phyloP scores from a whole-genome alignment of 306 rosid genomes.

The Rubus parviflorus region DNA sequence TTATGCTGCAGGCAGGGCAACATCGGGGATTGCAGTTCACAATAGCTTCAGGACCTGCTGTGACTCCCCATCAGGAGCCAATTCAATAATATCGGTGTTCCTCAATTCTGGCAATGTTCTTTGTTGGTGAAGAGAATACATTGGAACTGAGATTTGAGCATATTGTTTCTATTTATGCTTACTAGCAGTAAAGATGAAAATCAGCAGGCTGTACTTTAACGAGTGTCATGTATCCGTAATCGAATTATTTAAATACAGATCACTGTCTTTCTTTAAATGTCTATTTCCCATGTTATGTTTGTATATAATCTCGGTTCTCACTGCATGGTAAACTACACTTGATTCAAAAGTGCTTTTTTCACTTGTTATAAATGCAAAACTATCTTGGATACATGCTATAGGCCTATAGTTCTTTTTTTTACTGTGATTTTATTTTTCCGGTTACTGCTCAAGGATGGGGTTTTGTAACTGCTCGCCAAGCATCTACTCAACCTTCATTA shows the following conservation, averaged over 20 bases:
- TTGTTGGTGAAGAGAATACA: slow-evolving; percentile 6
- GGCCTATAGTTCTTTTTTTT: neutral
- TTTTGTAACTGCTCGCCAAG: neutral
- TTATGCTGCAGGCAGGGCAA: slow-evolving; percentile 48
- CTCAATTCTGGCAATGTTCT: slow-evolving; percentile 6
- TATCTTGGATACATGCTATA: slow-evolving; percentile 2
- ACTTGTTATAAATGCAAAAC: slow-evolving; percentile 22
- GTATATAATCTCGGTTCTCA: slow-evolving; percentile 25
- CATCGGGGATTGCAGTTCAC: slow-evolving; percentile 41
- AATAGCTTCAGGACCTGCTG: slow-evolving; percentile 41
- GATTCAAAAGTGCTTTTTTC: neutral
- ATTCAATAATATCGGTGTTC: slow-evolving; percentile 25
- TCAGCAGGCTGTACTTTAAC: slow-evolving; percentile 22
- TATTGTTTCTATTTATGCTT: slow-evolving; percentile 14
- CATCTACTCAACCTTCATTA: neutral
- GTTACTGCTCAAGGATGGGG: neutral
- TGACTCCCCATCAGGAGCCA: slow-evolving; percentile 36
- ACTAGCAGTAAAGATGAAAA: slow-evolving; percentile 18
- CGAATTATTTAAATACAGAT: neutral
- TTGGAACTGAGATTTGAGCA: slow-evolving; percentile 19
- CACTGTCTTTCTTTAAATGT: neutral
- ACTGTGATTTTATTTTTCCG: neutral
- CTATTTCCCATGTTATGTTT: neutral
- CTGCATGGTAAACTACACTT: slow-evolving; percentile 13
- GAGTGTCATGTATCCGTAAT: slow-evolving; percentile 19